Conservation (phyloP, 331 rosid species). For the Rhamnella rubrinervis region DNA sequence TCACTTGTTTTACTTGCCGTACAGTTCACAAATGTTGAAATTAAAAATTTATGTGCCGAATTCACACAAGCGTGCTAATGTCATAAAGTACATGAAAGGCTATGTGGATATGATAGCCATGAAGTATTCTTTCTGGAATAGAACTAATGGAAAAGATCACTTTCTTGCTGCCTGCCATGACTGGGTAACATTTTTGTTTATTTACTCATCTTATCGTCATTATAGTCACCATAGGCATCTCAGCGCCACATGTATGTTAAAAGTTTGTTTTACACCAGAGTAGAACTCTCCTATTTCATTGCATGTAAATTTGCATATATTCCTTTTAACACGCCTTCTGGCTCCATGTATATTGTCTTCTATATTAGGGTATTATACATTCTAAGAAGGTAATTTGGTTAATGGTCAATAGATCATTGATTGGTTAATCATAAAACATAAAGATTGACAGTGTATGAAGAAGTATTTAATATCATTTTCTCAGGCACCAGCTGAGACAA, state of each 20-base stretch:
- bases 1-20: slow-evolving; percentile 2
- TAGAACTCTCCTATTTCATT: neutral
- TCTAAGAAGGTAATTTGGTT: too few relatives aligned
- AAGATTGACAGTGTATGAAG: neutral
- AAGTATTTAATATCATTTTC: neutral
- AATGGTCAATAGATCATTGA: too few relatives aligned
- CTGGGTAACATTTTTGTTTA: neutral
- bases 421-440: neutral
- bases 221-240: neutral
- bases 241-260: neutral
- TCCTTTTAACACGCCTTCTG: too few relatives aligned
- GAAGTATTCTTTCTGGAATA: neutral
- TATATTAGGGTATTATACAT: too few relatives aligned
- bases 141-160: neutral
- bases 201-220: neutral
- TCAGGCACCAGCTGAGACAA: neutral
- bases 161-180: neutral
- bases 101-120: neutral
- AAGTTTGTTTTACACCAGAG: neutral
- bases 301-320: too few relatives aligned
- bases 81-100: neutral
- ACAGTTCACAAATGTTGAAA: neutral
- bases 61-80: neutral
- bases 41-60: neutral
- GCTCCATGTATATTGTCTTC: too few relatives aligned